Evolutionary conservation across 345 rosid species (phyloP), one percentile per base, ranked within the genome.

Genomic region (Barbarea vulgaris): DNA sequence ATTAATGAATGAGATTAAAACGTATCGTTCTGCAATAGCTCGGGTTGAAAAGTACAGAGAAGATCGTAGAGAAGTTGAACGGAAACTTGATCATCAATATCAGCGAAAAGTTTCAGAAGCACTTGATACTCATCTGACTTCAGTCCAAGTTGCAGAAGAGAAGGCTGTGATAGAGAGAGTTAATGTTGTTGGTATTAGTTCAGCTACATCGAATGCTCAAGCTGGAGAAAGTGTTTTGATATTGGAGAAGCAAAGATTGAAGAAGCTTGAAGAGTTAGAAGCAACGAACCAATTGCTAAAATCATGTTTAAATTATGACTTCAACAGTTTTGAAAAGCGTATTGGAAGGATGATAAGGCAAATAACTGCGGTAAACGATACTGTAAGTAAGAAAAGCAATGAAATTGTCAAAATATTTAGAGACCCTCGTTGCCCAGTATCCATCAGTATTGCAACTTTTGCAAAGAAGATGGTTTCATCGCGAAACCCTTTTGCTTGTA

Each of bases 41-140:
- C 86, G 78, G 30, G 81, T 94, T 57, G 90, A 81, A 68, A 88
- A 83, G 82, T 86, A 88, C 74, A 70, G 74, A 30, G 91, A 87
- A 19, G 75, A 85, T 42, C 85, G 98, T 64, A 82, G 80, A 79
- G 97, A 90, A 67, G 76, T 82, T 56, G 98, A 94, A 67, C 81
- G 85, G 65, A 94, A 82, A 81, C 83, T 84, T 31, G 96, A 94
- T 74, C 87, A 87, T 73, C 91, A 84, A 14, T 91, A 88, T 79
- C 98, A 87, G 69, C 91, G 95, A 46, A 86, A 84, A 76, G 86
- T 94, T 73, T 93, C 97, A 64, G 96, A 94, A 83, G 97, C 91
- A 72, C 93, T 94, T 52, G 98, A 91, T 80, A 79, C 84, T 70
- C 97, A 94, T 81, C 83, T 94, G 74, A 90, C 95, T 62, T 85